Percentiles rank a stretch among this genome's conserved stretches.
Conservation (phyloP, 2,329 filamentous ascomycete species). For the Aspergillus vadensis region DNA sequence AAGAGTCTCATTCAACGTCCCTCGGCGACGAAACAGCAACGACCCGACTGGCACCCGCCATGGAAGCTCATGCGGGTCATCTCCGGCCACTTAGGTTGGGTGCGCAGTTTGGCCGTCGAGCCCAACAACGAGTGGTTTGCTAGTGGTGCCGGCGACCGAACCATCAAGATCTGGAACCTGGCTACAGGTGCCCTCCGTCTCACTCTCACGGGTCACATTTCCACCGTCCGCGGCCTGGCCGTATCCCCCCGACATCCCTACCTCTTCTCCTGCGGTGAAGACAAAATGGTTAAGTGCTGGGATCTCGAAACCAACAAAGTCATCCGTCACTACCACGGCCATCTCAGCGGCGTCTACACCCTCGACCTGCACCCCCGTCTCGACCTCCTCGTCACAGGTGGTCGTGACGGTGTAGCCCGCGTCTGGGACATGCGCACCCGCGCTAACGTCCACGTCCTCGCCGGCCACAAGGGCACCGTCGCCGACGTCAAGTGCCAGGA, state of each 20-base stretch:
- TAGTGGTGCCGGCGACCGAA: slow-evolving; percentile 89
- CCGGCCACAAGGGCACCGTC: slow-evolving; percentile 88
- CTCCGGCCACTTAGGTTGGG: slow-evolving; percentile 94
- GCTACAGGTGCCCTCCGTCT: slow-evolving; percentile 81
- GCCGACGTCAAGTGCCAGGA: slow-evolving; percentile 90
- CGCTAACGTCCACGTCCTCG: slow-evolving; percentile 90
- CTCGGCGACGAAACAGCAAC: slow-evolving; percentile 64
- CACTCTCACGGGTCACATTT: slow-evolving; percentile 92
- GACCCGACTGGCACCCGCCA: slow-evolving; percentile 93
- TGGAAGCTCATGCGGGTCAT: slow-evolving; percentile 99
- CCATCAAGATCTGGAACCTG: slow-evolving; percentile 98
- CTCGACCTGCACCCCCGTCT: slow-evolving; percentile 90
- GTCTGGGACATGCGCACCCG: slow-evolving; percentile 99
- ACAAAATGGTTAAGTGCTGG: slow-evolving; percentile 99
- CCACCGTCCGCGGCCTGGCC: slow-evolving; percentile 85
- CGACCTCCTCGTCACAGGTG: slow-evolving; percentile 91
- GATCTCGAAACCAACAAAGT: slow-evolving; percentile 99
- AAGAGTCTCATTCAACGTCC: slow-evolving; percentile 65
- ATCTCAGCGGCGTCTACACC: slow-evolving; percentile 93
- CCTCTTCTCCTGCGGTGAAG: slow-evolving; percentile 94
- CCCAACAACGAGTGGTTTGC: slow-evolving; percentile 98
- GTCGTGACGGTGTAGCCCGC: slow-evolving; percentile 87
- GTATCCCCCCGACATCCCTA: slow-evolving; percentile 94
- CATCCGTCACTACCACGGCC: slow-evolving; percentile 95
- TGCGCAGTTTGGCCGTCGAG: slow-evolving; percentile 84